Percentiles rank a stretch among this genome's conserved stretches.
Conservation (phyloP, 1,139 yeast genomes). For the Saccharomyces hybrid region DNA sequence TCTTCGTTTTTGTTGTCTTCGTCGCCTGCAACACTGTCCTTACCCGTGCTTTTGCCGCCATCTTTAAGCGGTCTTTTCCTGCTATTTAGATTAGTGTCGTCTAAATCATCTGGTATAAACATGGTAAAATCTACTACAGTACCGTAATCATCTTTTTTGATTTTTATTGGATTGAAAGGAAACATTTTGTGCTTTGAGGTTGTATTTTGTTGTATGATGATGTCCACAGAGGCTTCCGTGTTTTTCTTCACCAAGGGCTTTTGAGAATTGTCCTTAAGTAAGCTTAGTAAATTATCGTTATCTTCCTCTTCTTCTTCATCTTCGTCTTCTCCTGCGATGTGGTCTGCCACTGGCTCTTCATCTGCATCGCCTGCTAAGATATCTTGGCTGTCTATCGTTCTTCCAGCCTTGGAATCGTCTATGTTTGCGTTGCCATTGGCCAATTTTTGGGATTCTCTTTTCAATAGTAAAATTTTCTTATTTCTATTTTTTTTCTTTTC, state of each 20-base stretch:
- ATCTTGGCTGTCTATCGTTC: constrained; percentile 5
- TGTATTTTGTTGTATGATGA: constrained; percentile 49
- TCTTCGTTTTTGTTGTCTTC: constrained; percentile 13
- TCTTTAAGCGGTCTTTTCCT: constrained; percentile 22
- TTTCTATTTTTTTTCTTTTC: constrained; percentile 32
- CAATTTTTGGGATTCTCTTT: constrained; percentile 8
- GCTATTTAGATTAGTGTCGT: constrained; percentile 19
- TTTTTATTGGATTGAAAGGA: constrained; percentile 54
- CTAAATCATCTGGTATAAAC: constrained; percentile 39
- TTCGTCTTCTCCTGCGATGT: constrained; percentile 17
- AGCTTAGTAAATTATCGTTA: constrained; percentile 20
- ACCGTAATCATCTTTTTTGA: constrained; percentile 80
- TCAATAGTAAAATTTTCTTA: constrained; percentile 20
- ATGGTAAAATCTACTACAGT: constrained; percentile 56
- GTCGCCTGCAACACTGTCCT: constrained; percentile 2
- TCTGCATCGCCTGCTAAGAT: background rate
- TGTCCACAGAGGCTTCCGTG: constrained; percentile 40
- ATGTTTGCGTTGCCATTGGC: constrained; percentile 3
- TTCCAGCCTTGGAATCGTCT: background rate
- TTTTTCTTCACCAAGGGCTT: constrained; percentile 14
- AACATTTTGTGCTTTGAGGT: constrained; percentile 69
- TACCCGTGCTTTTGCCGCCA: constrained; percentile 25
- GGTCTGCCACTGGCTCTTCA: constrained; percentile 5
- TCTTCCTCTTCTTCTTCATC: constrained; percentile 32
- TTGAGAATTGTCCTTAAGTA: constrained; percentile 11